Evolutionary conservation across 495 filamentous ascomycete genomes (phyloP).

Genomic region (Eremomyces bilateralis): DNA sequence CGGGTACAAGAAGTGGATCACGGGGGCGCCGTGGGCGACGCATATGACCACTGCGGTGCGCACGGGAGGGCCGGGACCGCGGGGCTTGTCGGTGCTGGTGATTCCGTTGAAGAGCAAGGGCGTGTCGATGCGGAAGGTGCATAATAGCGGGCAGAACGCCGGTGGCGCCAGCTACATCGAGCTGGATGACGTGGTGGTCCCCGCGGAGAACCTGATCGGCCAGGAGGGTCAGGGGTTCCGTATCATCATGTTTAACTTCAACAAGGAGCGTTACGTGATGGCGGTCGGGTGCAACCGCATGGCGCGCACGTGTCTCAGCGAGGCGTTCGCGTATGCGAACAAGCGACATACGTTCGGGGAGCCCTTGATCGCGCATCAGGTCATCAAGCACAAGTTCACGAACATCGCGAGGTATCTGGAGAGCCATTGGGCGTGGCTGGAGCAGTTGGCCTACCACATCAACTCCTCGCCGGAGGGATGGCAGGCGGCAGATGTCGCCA

Average conservation of each 20-base stretch:
- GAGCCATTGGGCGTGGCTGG: conserved; percentile 23
- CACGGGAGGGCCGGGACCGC: conserved; percentile 13
- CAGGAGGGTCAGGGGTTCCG: conserved; percentile 20
- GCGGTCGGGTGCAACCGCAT: conserved; percentile 19
- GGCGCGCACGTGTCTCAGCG: conserved; percentile 15
- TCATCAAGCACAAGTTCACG: conserved; percentile 18
- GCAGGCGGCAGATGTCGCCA: conserved; percentile 18
- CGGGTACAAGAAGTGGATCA: conserved; percentile 17
- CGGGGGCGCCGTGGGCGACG: conserved; percentile 14
- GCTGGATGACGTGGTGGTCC: conserved; percentile 19
- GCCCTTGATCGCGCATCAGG: conserved; percentile 18
- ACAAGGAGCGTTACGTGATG: conserved; percentile 20
- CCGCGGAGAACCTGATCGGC: conserved; percentile 17
- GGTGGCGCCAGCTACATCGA: conserved; percentile 18
- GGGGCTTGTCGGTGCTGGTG: conserved; percentile 14
- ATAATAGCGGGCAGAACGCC: conserved; percentile 17
- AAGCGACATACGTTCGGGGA: conserved; percentile 21
- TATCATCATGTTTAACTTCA: conserved; percentile 23
- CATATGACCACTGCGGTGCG: conserved; percentile 17
- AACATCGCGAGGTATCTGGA: conserved; percentile 19
- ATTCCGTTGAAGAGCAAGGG: conserved; percentile 10
- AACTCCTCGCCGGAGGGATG: conserved; percentile 11
- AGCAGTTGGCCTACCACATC: conserved; percentile 23
- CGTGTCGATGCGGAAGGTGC: conserved; percentile 7
- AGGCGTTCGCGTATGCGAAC: conserved; percentile 18